Evolutionary conservation across 257 asterid genomes (phyloP).

Genomic region (Thymus mandschuricus): DNA sequence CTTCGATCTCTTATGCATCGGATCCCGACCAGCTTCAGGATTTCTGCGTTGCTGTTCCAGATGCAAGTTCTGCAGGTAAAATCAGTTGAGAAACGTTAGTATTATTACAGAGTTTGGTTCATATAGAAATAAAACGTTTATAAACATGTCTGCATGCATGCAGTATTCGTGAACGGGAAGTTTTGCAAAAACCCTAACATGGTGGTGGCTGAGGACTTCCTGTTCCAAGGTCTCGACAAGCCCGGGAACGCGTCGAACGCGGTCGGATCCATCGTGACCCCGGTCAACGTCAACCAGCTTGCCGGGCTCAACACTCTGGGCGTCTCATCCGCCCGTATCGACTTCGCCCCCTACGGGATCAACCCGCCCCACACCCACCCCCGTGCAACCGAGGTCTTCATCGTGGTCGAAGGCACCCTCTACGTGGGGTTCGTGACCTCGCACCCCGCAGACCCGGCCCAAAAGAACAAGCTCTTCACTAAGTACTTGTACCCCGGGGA

Average conservation of each 20-base stretch:
- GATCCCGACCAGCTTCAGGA: too few species aligned
- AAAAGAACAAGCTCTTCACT: too few species aligned
- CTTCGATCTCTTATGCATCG: too few species aligned
- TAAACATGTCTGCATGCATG: neutral
- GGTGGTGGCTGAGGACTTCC: conserved; percentile 24
- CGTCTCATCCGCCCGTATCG: conserved; percentile 33
- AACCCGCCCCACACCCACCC: conserved; percentile 46
- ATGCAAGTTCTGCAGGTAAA: neutral
- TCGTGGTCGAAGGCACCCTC: conserved; percentile 30
- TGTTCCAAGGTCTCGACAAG: conserved; percentile 12
- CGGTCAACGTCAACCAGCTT: conserved; percentile 17
- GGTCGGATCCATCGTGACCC: conserved; percentile 8
- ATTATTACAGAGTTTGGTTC: neutral
- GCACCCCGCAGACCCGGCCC: too few species aligned
- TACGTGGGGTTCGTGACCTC: conserved; percentile 34
- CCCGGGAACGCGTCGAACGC: conserved; percentile 14
- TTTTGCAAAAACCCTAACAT: conserved; percentile 34
- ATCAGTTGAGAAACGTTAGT: neutral
- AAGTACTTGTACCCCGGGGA: too few species aligned
- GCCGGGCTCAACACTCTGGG: conserved; percentile 45
- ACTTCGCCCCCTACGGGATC: conserved; percentile 31
- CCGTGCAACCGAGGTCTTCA: conserved; percentile 31
- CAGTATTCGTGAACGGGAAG: conserved; percentile 36
- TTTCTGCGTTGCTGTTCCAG: too few species aligned
- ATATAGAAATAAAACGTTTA: too few species aligned